A percentile compares a stretch with the other conserved stretches of the same genome.
These are phyloP conservation scores for Cinnamomum micranthum DNA, from an alignment of 164 flowering plant species.

Conservation along the genomic window DNA sequence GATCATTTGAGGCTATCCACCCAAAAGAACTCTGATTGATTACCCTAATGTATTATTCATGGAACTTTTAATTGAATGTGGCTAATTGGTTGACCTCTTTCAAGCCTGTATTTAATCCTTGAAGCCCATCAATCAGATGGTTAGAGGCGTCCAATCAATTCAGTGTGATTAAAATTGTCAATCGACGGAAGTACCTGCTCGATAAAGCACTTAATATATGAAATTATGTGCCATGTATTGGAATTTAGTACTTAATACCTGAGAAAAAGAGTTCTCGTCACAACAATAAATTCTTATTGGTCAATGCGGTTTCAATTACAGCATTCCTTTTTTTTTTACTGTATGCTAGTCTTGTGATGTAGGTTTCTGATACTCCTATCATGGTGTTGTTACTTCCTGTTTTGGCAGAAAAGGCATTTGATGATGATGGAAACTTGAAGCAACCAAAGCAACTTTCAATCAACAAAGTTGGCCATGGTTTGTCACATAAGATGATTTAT, in stretches of 20 bases:
- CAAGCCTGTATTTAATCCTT: neutral
- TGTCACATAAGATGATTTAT: slow-evolving; percentile 2
- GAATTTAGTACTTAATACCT: neutral
- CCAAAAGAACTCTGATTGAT: too few relatives aligned
- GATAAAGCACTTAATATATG: neutral
- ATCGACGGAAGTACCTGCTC: neutral
- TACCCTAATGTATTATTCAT: too few relatives aligned
- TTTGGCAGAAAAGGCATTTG: slow-evolving; percentile 89
- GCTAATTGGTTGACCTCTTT: neutral
- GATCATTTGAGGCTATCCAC: too few relatives aligned
- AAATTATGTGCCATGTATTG: neutral
- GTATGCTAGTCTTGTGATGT: neutral
- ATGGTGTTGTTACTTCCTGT: slow-evolving; percentile 1
- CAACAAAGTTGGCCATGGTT: slow-evolving; percentile 99
- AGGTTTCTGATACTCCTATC: neutral
- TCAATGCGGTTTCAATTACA: slow-evolving; percentile 1
- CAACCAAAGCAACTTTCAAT: slow-evolving; percentile 89
- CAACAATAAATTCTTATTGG: neutral
- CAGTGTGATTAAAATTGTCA: neutral
- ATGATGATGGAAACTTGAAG: slow-evolving; percentile 70
- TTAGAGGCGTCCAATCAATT: neutral
- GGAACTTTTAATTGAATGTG: neutral
- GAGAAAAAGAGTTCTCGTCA: neutral
- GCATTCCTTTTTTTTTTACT: neutral
- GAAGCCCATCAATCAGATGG: neutral